phyloP scores from a whole-genome alignment of 1,284 basidiomycete species.

The Ceratobasidium papillatum region DNA sequence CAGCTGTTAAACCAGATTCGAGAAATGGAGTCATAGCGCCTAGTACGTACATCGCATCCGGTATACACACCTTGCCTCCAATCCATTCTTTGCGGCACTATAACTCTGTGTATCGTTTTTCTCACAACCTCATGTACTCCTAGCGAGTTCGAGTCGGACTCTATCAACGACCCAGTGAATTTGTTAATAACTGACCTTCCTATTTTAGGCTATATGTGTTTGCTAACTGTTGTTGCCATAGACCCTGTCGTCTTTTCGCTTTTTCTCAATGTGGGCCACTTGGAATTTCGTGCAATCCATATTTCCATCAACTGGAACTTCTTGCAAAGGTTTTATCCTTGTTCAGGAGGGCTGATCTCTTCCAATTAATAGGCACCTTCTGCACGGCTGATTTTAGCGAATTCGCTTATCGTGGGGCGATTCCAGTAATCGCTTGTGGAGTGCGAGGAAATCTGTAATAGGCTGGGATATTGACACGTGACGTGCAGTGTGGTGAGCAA shows the following conservation, averaged over 20 bases:
- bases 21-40: too few relatives aligned
- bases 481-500: too few relatives aligned
- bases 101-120: constrained; percentile 30
- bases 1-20: too few relatives aligned
- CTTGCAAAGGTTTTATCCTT: constrained; percentile 9
- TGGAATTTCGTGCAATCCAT: background rate
- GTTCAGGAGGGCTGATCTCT: background rate
- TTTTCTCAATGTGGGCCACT: background rate
- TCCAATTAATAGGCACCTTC: too few relatives aligned
- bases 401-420: too few relatives aligned
- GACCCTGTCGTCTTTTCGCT: constrained; percentile 12
- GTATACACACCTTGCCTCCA: too few relatives aligned
- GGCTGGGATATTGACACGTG: too few relatives aligned
- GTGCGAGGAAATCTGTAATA: too few relatives aligned
- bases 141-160: background rate
- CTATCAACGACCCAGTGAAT: constrained; percentile 22
- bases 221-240: background rate
- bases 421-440: too few relatives aligned
- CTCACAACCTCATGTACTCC: constrained; percentile 17
- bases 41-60: too few relatives aligned
- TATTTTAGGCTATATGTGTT: background rate
- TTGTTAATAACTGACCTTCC: background rate
- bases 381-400: too few relatives aligned
- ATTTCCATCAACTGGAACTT: background rate
- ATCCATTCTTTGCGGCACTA: too few relatives aligned